Percentiles rank a stretch among this genome's conserved stretches.
phyloP scores from a whole-genome alignment of 495 filamentous ascomycete species.

The Aspergillus ostianus region DNA sequence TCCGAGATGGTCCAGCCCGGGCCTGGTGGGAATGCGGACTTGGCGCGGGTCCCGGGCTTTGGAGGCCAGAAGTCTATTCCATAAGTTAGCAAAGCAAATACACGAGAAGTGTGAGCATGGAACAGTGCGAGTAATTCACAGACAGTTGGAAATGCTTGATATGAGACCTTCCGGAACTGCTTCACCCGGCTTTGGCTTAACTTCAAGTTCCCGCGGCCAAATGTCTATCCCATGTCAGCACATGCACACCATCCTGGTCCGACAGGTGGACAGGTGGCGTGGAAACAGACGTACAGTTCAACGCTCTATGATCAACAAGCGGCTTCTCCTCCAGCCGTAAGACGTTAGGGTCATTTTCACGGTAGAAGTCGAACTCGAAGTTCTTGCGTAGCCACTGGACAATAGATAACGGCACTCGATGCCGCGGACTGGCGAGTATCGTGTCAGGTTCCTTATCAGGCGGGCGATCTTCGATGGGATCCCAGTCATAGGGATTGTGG shows the following conservation, averaged over 20 bases:
- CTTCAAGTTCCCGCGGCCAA: conserved; percentile 12
- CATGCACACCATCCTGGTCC: conserved; percentile 10
- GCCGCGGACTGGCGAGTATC: no score
- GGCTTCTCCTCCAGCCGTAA: no score
- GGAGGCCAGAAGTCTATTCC: conserved; percentile 13
- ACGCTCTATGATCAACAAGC: no score
- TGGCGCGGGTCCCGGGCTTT: neutral
- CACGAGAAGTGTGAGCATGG: conserved; percentile 5
- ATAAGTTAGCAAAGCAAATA: conserved; percentile 17
- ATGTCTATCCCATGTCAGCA: conserved; percentile 17
- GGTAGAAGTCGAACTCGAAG: no score
- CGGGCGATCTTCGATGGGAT: conserved; percentile 15
- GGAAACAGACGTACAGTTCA: neutral
- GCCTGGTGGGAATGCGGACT: neutral
- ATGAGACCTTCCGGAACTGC: conserved; percentile 4
- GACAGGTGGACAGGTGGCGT: conserved; percentile 9
- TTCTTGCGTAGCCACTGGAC: no score
- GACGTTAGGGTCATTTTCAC: no score
- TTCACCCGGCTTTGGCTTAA: conserved; percentile 1
- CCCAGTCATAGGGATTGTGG: conserved; percentile 7
- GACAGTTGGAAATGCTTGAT: conserved; percentile 7
- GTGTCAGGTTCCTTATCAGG: no score
- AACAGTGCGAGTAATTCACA: conserved; percentile 5
- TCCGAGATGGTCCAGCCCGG: conserved; percentile 7
- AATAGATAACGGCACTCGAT: no score